Base-by-base conservation (phyloP, 495 filamentous ascomycete species). In the Aspergillus mulundensis region DNA sequence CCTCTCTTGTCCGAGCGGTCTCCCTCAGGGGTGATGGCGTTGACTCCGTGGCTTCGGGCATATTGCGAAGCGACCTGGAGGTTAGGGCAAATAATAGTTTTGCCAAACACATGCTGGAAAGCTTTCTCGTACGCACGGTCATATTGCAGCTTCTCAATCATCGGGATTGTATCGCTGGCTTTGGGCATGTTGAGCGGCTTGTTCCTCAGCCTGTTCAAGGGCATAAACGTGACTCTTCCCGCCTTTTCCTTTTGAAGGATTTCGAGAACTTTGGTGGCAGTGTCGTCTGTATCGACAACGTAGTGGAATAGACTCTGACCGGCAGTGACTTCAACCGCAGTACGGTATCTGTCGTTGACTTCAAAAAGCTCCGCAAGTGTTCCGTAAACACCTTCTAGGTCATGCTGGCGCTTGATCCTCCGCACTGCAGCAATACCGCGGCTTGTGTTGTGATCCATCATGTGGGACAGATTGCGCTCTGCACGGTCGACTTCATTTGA, bases 221-320 rank as follows among this genome's bases (percentile, higher is more conserved):
- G 94, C 84, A 99, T 91, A 61, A 96, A 97, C 1, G 95, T 97
- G 24, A 97, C 80, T 62, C 94, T 84, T n/a, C 94, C 94, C 16
- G 87, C 83, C 53, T 82, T 86, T 53, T 86, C 83, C 50, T 87
- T 88, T 65, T 91, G 84, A 19, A 99, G 77, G 14, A 87, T 80
- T 61, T 93, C 87, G 14, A 91, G 78, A 15, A 95, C 84, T 50
- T 82, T 82, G 0, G 90, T 89, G 0, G 91, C 91, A 2, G 93
- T 97, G 36, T 87, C 83, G 51, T 92, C 92, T 38, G 86, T 95
- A 67, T 99, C 94, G 43, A 96, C 91, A 21, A 99, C 90, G 61
- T 95, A 95, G 71, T 99, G 90, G 72, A 99, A 99, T 7, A 99
- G 76, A 67, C 90, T 95, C 58, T 87, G 86, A 6, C 94, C 95